Evolutionary conservation across 148 eudicot genomes (phyloP), one percentile per base, ranked within the genome.

Genomic region (Selenicereus undatus): DNA sequence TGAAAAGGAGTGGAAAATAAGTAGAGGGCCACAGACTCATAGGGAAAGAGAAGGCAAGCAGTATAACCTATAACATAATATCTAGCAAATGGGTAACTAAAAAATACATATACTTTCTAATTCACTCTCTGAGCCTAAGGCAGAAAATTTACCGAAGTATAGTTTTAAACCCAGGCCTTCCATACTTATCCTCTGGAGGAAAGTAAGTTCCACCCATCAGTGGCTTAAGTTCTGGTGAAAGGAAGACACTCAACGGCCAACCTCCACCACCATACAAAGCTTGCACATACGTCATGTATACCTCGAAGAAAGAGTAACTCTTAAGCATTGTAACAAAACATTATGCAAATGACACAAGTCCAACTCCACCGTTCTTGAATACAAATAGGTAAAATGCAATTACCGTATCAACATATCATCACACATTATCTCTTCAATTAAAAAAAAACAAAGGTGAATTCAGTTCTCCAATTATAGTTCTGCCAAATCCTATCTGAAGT

Each of bases 251-350:
- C 82, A 95, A 81, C 13, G 99, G 99, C 99, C 99, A 95, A 78
- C 99, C 99, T 86, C 99, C 99, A 79, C 99, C 91, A 76, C 97
- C 97, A 81, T 93, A 93, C 79, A 95, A 83, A 73, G 99, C 99
- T 82, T 93, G 97, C 77, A 95, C 99, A 85, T 92, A 95, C 0
- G 99, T 95, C 99, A 95, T 95, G 82, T 95, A 95, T 30, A 95
- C 99, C 99, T 95, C 88, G 58, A 79, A 72, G 76, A 60, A 52
- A 7, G 68, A 71, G 24, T 71, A 26, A 82, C 73, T 60, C 7
- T 39, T 62, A 39, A 84, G 51, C 32, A 75, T 70, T 42, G 4
- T 32, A 52, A 4, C 35, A 52, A 62, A 77, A 13, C 48, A 51
- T 48, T 43, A 76, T 45, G 30, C 0, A 36, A 24, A 36, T 20